Evolutionary conservation across 2,329 filamentous ascomycete species (phyloP), one percentile per base, ranked within the genome.

Genomic region (Didymella keratinophila): DNA sequence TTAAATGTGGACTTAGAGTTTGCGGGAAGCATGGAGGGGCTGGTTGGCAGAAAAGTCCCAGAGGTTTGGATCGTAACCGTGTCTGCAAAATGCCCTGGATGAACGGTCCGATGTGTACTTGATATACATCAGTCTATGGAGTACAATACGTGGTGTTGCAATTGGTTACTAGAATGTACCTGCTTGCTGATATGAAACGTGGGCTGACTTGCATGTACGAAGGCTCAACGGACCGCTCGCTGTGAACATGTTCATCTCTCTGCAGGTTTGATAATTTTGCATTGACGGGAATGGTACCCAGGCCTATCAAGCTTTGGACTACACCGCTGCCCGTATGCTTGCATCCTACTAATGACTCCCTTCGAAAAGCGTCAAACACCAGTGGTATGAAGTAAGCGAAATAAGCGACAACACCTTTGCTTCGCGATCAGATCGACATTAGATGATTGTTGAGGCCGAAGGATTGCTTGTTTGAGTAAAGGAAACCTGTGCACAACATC

Each of bases 11-110:
- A 21, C 6, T 46, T 45, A 27, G 44, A 42, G 18, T 46, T 51
- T 50, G 27, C 27, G 34, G 32, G 20, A 27, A 27, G 34, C 56
- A 50, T 45, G 50, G 50, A 51, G 11, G n/a, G 32, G 37, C 50
- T 51, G 11, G 39, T 46, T 45, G 50, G 50, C 49, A 50, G 45
- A 58, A 58, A 49, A 54, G 21, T 32, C 41, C 50, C 51, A 39
- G n/a, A 6, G 21, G 21, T 30, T 14, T 30, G 45, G 34, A 27
- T 36, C 28, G 30, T 45, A 18, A 42, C 36, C 20, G 34, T 51
- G 46, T 36, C 34, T 30, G 45, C 23, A 20, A 16, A 41, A 27
- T 57, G 42, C 21, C 21, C 25, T 46, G 45, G 34, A 46, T 46
- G 45, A 27, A 30, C 50, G 45, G 50, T 46, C 56, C 50, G 46